phyloP scores from a whole-genome alignment of 441 rosid genomes.

The Adansonia madagascariensis region DNA sequence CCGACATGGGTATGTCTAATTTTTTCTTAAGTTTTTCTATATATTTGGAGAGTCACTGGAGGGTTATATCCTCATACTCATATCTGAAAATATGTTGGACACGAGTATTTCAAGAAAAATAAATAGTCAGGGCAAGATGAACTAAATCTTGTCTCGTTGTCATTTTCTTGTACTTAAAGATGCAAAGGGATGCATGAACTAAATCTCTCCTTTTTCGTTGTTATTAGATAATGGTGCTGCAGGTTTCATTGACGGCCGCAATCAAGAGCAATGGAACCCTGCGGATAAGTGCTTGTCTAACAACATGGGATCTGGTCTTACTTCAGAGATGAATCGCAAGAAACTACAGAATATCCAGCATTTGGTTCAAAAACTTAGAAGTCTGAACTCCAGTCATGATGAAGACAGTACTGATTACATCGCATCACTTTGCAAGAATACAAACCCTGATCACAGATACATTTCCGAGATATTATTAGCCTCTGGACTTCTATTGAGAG shows the following conservation, averaged over 20 bases:
- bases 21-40: too few species aligned
- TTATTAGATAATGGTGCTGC: too few species aligned
- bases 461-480: constrained; percentile 90
- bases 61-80: too few species aligned
- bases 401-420: constrained; percentile 66
- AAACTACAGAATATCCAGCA: constrained; percentile 77
- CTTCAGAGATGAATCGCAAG: constrained; percentile 68
- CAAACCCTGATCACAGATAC: constrained; percentile 81
- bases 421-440: constrained; percentile 83
- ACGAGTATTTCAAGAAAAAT: neutral
- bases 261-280: constrained; percentile 51
- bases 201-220: too few species aligned
- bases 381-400: constrained; percentile 85
- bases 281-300: constrained; percentile 42
- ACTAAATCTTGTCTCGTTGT: neutral
- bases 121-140: too few species aligned
- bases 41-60: too few species aligned
- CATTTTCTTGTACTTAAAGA: constrained; percentile 7
- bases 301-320: constrained; percentile 40
- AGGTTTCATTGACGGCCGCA: constrained; percentile 36
- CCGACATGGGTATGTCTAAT: too few species aligned
- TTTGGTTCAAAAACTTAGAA: constrained; percentile 78
- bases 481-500: constrained; percentile 89
- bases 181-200: constrained; percentile 5
- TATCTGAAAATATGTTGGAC: too few species aligned